These are phyloP conservation scores for Alternaria sp. DNA, from an alignment of 2,329 filamentous ascomycete genomes.

Conservation along the genomic window DNA sequence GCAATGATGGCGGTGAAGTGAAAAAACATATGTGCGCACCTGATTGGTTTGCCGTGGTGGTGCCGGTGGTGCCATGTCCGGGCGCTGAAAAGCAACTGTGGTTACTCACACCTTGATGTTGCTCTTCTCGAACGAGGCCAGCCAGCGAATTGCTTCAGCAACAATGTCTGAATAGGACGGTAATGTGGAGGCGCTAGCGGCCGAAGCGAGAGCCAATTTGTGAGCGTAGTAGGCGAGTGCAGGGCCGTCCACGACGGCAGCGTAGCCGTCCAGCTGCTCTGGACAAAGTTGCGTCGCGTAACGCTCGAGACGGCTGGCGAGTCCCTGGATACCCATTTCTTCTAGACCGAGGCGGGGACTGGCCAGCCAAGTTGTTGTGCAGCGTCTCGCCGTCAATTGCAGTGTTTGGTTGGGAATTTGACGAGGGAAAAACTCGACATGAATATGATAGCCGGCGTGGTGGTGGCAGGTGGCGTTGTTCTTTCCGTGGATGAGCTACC, in stretches of 20 bases:
- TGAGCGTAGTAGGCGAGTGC: constrained; percentile 78
- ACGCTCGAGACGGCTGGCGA: constrained; percentile 44
- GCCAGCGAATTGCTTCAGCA: constrained; percentile 62
- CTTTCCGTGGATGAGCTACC: constrained; percentile 21
- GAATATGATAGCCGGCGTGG: constrained; percentile 14
- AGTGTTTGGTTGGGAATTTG: constrained; percentile 23
- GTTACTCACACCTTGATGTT: constrained; percentile 69
- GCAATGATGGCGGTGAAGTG: constrained; percentile 12
- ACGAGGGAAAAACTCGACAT: constrained; percentile 21
- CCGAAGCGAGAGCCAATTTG: constrained; percentile 53
- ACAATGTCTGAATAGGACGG: constrained; percentile 68
- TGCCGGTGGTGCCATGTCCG: constrained; percentile 6
- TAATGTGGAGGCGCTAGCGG: constrained; percentile 36
- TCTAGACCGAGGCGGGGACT: constrained; percentile 6
- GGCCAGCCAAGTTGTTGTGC: neutral
- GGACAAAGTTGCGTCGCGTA: constrained; percentile 39
- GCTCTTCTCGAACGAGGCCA: constrained; percentile 65
- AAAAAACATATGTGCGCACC: constrained; percentile 25
- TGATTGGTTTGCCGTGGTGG: constrained; percentile 22
- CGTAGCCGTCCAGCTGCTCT: constrained; percentile 36
- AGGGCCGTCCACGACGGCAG: constrained; percentile 75
- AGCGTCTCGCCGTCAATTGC: constrained; percentile 10
- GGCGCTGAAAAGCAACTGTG: constrained; percentile 24
- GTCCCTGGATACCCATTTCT: constrained; percentile 49
- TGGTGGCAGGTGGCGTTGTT: constrained; percentile 9